Evolutionary conservation across 768 basidiomycete species (phyloP).

Genomic region (Rhizopogon roseolus): DNA sequence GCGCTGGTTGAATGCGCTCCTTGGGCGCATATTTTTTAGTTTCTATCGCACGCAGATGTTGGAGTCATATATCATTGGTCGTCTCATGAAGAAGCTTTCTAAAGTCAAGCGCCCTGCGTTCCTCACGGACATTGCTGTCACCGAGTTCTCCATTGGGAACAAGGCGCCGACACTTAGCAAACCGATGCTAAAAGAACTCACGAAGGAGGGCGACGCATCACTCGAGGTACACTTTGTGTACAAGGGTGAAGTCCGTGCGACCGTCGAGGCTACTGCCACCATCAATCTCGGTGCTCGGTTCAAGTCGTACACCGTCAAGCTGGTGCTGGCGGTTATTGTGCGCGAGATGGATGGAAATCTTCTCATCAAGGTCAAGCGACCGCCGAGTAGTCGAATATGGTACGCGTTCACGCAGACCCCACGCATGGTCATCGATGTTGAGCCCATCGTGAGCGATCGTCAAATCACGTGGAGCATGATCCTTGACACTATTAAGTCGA

Average conservation of each 20-base stretch:
- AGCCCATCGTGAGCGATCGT: constrained; percentile 91
- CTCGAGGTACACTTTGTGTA: constrained; percentile 82
- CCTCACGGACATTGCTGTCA: constrained; percentile 79
- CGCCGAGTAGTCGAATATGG: constrained; percentile 95
- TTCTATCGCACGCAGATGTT: constrained; percentile 80
- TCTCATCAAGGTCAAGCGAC: constrained; percentile 85
- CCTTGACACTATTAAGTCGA: constrained; percentile 82
- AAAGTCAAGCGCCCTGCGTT: constrained; percentile 89
- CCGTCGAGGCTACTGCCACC: constrained; percentile 83
- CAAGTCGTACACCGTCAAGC: constrained; percentile 86
- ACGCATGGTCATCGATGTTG: constrained; percentile 81
- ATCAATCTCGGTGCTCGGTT: constrained; percentile 81
- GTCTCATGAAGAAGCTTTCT: constrained; percentile 89
- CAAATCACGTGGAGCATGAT: constrained; percentile 96
- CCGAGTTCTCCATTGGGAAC: constrained; percentile 85
- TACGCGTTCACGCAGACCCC: constrained; percentile 87
- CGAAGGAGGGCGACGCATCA: constrained; percentile 87
- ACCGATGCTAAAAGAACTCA: constrained; percentile 97
- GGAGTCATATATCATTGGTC: constrained; percentile 80
- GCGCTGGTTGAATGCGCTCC: constrained; percentile 93
- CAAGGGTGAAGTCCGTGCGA: constrained; percentile 86
- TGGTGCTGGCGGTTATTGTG: constrained; percentile 84
- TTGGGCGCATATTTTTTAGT: constrained; percentile 91
- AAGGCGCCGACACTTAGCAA: constrained; percentile 85
- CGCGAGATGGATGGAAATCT: constrained; percentile 91